Conservation (phyloP, 306 rosid genomes). For the Canavalia ensiformis region DNA sequence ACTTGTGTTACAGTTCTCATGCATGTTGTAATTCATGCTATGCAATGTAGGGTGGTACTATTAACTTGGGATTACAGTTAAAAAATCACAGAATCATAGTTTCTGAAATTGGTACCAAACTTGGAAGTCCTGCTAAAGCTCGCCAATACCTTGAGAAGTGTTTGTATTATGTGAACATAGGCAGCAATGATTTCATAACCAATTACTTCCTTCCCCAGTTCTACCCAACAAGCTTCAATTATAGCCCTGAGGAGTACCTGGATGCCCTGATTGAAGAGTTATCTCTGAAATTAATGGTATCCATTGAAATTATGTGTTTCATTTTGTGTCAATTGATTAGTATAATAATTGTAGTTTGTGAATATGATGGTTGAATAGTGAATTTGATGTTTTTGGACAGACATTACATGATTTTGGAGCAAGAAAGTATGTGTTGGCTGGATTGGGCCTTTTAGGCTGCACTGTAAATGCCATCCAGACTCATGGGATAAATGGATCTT, state of each 20-base stretch:
- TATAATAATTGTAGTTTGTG: background rate
- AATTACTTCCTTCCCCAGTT: constrained; percentile 63
- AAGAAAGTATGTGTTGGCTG: constrained; percentile 63
- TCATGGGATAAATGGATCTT: constrained; percentile 46
- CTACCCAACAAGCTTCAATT: constrained; percentile 52
- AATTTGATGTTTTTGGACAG: constrained; percentile 40
- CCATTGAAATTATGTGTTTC: background rate
- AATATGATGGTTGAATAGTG: constrained; percentile 1
- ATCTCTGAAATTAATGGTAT: constrained; percentile 55
- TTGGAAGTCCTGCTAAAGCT: constrained; percentile 40
- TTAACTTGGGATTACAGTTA: constrained; percentile 55
- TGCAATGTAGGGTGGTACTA: constrained; percentile 52
- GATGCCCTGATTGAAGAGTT: constrained; percentile 50
- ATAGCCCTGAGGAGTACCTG: constrained; percentile 54
- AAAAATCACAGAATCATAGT: constrained; percentile 49
- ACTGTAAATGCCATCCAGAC: constrained; percentile 35
- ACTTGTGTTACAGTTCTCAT: constrained; percentile 15
- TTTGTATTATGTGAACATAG: constrained; percentile 65
- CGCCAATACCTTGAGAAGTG: constrained; percentile 56
- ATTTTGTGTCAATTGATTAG: background rate
- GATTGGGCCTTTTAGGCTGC: constrained; percentile 68
- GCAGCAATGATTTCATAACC: constrained; percentile 68
- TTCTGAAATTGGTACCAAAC: constrained; percentile 25
- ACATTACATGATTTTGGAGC: constrained; percentile 63
- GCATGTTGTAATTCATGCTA: background rate